Conservation (phyloP, 306 rosid genomes). For the Pachyrhizus erosus region DNA sequence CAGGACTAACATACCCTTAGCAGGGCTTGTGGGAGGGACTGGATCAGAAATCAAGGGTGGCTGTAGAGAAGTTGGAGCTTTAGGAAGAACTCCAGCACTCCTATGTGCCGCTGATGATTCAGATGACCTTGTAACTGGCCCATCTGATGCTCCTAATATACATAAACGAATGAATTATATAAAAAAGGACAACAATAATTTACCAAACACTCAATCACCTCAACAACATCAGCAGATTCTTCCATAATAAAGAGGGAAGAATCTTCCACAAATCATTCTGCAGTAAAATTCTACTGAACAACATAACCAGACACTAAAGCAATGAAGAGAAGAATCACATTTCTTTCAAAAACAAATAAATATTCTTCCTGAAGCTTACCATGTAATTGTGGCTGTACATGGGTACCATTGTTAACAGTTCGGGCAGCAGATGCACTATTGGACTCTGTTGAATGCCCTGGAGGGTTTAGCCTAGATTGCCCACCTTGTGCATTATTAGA, state of each 20-base stretch:
- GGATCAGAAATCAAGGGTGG: conserved; percentile 60
- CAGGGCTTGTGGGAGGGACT: conserved; percentile 54
- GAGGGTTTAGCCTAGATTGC: conserved; percentile 72
- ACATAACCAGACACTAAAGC: conserved; percentile 30
- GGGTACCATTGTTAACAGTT: conserved; percentile 70
- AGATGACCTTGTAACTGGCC: conserved; percentile 55
- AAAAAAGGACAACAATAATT: not conserved
- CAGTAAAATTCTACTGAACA: conserved; percentile 12
- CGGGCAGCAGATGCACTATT: conserved; percentile 54
- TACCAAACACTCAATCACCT: conserved; percentile 31
- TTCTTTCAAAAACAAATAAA: not conserved
- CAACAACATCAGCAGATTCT: conserved; percentile 6
- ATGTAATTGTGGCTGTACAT: conserved; percentile 57
- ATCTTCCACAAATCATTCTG: conserved; percentile 2
- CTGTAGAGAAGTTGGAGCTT: conserved; percentile 73
- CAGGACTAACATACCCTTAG: conserved; percentile 61
- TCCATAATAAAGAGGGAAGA: not conserved
- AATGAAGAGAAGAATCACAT: conserved; percentile 22
- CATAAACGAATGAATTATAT: conserved; percentile 21
- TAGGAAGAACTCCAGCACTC: conserved; percentile 65
- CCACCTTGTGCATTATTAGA: conserved; percentile 87
- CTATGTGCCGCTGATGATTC: conserved; percentile 64
- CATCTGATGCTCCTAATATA: conserved; percentile 64
- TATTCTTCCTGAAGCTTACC: conserved; percentile 54
- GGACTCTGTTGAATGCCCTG: conserved; percentile 64